Conservation (phyloP, 2,329 filamentous ascomycete genomes). For the Colletotrichum siamense region DNA sequence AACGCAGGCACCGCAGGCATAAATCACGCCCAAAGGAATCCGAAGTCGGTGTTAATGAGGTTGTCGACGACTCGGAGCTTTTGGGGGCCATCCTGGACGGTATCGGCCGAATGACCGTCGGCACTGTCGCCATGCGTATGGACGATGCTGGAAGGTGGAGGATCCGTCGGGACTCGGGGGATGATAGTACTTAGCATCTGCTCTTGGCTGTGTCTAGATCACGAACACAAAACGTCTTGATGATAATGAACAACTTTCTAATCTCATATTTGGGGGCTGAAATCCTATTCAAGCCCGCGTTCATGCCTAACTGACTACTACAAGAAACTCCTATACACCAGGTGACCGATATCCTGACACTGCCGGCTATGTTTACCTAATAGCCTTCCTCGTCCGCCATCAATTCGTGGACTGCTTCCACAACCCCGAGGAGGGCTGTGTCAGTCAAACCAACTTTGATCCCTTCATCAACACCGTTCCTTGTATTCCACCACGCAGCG, state of each 20-base stretch:
- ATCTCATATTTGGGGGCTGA: neutral
- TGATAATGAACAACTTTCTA: neutral
- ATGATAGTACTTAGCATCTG: neutral
- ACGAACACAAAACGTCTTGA: neutral
- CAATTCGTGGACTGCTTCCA: constrained; percentile 36
- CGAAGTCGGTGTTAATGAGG: neutral
- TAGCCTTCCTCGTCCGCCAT: constrained; percentile 24
- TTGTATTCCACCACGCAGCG: constrained; percentile 19
- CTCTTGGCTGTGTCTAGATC: neutral
- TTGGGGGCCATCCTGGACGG: constrained; percentile 41
- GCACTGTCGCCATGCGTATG: constrained; percentile 33
- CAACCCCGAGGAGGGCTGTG: constrained; percentile 30
- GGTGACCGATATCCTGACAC: neutral
- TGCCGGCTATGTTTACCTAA: neutral
- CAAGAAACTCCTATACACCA: neutral
- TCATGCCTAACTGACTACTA: neutral
- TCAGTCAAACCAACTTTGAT: neutral
- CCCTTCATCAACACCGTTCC: neutral
- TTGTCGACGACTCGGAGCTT: constrained; percentile 33
- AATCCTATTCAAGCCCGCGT: neutral
- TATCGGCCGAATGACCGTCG: constrained; percentile 36
- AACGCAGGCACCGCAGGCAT: neutral
- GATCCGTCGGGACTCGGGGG: constrained; percentile 26
- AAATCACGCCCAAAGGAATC: neutral
- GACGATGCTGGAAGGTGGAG: constrained; percentile 47